These are phyloP conservation scores for Chytriomyces hyalinus DNA, from an alignment of 192 early-diverging fungal genomes.

Conservation along the genomic window DNA sequence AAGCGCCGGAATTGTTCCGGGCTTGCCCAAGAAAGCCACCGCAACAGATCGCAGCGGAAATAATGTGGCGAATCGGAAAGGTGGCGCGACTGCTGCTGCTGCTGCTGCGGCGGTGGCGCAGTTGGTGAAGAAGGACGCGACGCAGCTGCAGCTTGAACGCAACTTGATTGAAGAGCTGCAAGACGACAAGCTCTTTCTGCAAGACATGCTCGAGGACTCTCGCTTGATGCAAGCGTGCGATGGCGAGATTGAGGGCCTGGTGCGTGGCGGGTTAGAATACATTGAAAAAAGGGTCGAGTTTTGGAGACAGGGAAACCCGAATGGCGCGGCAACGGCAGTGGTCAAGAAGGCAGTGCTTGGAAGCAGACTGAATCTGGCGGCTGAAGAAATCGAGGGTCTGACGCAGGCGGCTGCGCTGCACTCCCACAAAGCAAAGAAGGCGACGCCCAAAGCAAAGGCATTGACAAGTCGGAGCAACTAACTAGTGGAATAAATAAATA, in stretches of 20 bases:
- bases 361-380: slow-evolving; percentile 17
- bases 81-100: background rate
- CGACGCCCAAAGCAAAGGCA: too few species aligned
- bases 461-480: too few species aligned
- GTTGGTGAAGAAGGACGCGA: background rate
- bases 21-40: background rate
- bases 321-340: slow-evolving; percentile 20
- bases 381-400: slow-evolving; percentile 11
- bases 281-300: slow-evolving; percentile 49
- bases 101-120: background rate
- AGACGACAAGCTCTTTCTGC: slow-evolving; percentile 51
- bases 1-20: background rate
- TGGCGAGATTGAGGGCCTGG: slow-evolving; percentile 27
- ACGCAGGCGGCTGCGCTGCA: background rate
- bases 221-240: slow-evolving; percentile 18
- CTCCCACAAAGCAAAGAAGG: background rate
- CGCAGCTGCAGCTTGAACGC: slow-evolving; percentile 35
- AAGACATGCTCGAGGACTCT: slow-evolving; percentile 38
- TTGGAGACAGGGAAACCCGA: slow-evolving; percentile 49
- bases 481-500: background rate
- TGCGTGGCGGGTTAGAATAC: slow-evolving; percentile 44
- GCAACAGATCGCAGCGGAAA: background rate
- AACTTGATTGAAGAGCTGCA: slow-evolving; percentile 56
- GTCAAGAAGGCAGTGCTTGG: slow-evolving; percentile 21
- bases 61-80: background rate